Base-by-base conservation (phyloP, 176 grass and related monocot genomes). In the Miscanthus lutarioriparius region DNA sequence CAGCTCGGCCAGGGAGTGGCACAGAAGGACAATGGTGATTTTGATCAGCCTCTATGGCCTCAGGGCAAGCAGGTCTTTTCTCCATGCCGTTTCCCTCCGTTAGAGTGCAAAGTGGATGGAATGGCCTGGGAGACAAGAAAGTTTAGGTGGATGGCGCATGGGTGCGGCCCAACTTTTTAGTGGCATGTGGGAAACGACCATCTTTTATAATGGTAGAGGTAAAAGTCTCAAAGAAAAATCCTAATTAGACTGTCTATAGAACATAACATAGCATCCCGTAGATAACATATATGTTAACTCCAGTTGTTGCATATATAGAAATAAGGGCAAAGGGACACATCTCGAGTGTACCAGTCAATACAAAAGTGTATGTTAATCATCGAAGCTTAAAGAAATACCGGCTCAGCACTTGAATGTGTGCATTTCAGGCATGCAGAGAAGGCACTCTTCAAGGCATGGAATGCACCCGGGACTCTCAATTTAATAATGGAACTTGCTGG, bases 341-440 rank as follows among this genome's bases (percentile, higher is more conserved):
- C 28, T n/a, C 25, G 6, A 36, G 43, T 64, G 66, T 86, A 71
- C 16, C 19, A 85, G 30, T 72, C 69, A 74, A n/a, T 74, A 80
- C 62, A 51, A 85, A 75, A 41, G 1, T 40, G 44, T 61, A 85
- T 70, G 8, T 15, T 48, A 59, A 76, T 38, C 69, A 49, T 51
- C 37, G 25, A 77, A 28, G 65, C n/a, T 72, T 80, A 64, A 76
- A 89, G 74, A 82, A 88, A 82, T 97, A 98, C 96, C 87, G 92
- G 96, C 85, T 98, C 96, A 61, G 96, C 96, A 90, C 92, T 98
- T 85, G 96, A 95, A 83, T 98, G 96, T 77, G 91, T 95, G 87
- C 96, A 98, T 90, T 98, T 88, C 77, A 92, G 85, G 82, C 92
- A 98, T 86, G 85, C 91, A 41, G 87, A 62, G 84, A 98, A 95